Evolutionary conservation across 2,329 filamentous ascomycete genomes (phyloP).

Genomic region (Neopestalotiopsis sp.): DNA sequence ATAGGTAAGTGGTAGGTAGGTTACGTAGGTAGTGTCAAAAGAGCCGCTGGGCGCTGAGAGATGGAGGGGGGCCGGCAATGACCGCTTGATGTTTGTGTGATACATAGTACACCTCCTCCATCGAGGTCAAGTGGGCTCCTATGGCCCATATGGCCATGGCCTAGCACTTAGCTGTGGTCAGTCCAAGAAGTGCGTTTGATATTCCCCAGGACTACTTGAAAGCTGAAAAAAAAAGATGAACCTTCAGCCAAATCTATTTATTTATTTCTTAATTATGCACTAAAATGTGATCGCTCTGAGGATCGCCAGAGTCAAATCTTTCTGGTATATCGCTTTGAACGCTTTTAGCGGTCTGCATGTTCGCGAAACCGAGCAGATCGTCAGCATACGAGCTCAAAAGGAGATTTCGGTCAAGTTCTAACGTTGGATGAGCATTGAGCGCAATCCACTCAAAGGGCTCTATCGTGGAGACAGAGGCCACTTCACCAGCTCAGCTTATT

Average conservation of each 20-base stretch:
- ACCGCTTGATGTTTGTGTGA: constrained; percentile 1
- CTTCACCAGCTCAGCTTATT: neutral
- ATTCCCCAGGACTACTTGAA: neutral
- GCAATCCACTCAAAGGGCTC: neutral
- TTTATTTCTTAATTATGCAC: neutral
- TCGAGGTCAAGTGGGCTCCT: neutral
- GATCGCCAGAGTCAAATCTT: constrained; percentile 1
- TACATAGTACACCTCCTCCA: neutral
- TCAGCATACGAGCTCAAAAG: neutral
- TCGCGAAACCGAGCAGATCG: neutral
- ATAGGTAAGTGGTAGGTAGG: neutral
- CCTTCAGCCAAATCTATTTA: neutral
- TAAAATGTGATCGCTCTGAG: neutral
- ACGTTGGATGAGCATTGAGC: neutral
- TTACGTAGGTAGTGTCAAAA: neutral
- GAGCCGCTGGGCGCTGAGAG: neutral
- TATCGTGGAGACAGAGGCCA: neutral
- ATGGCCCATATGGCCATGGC: neutral
- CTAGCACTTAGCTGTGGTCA: neutral
- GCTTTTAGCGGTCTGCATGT: neutral
- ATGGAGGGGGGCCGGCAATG: neutral
- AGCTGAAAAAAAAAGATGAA: neutral
- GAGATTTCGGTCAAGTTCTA: neutral
- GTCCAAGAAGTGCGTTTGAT: neutral
- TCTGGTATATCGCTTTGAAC: neutral